Evolutionary conservation across 768 basidiomycete genomes (phyloP).

Genomic region (Kwoniella mangroviensis): DNA sequence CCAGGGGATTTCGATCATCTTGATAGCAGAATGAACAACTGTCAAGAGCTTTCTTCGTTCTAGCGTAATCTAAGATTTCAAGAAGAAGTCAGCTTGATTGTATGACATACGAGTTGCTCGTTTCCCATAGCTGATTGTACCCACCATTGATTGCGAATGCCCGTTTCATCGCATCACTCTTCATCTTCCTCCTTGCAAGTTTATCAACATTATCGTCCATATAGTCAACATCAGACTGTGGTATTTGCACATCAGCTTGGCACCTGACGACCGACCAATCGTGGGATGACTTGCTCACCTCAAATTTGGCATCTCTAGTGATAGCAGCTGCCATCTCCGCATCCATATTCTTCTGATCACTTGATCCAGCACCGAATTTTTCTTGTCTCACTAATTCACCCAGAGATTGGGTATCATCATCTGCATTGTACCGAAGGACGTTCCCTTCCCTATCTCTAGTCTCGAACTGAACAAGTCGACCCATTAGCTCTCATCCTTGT

Average conservation of each 20-base stretch:
- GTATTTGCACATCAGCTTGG: neutral
- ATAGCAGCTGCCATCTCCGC: slow-evolving; percentile 86
- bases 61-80: slow-evolving; percentile 77
- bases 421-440: slow-evolving; percentile 82
- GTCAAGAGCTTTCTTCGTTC: slow-evolving; percentile 86
- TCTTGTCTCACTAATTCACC: slow-evolving; percentile 94
- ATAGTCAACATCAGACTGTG: slow-evolving; percentile 84
- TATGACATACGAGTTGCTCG: too few species aligned
- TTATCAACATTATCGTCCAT: slow-evolving; percentile 96
- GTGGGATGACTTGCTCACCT: too few species aligned
- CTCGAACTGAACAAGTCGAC: slow-evolving; percentile 66
- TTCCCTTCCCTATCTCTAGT: slow-evolving; percentile 93
- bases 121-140: too few species aligned
- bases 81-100: neutral
- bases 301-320: slow-evolving; percentile 82
- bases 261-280: too few species aligned
- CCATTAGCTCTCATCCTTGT: slow-evolving; percentile 5
- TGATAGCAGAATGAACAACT: slow-evolving; percentile 86
- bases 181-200: slow-evolving; percentile 91
- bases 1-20: slow-evolving; percentile 85
- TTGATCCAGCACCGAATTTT: slow-evolving; percentile 81
- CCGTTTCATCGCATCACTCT: slow-evolving; percentile 92
- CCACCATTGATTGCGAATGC: slow-evolving; percentile 93
- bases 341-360: slow-evolving; percentile 90
- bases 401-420: slow-evolving; percentile 83